phyloP scores from a whole-genome alignment of 2,329 filamentous ascomycete species.

The Akanthomyces lecanii region DNA sequence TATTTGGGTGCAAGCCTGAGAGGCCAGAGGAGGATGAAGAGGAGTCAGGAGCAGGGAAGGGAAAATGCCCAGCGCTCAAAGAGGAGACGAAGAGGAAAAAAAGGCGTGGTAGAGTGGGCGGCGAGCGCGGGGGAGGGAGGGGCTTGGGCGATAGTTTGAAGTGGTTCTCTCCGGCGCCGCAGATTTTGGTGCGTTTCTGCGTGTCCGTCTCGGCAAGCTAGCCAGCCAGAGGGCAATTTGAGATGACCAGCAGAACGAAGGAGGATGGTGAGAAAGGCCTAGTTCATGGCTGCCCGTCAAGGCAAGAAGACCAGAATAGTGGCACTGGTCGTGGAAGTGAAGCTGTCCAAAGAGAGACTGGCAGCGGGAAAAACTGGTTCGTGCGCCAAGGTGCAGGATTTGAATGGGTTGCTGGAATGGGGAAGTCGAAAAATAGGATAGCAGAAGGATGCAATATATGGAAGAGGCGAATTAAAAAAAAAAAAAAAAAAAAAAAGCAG shows the following conservation, averaged over 20 bases:
- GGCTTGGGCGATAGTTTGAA: conserved; percentile 15
- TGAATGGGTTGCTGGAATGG: neutral
- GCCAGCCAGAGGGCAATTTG: neutral
- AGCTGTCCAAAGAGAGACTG: neutral
- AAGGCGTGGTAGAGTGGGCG: conserved; percentile 7
- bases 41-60: neutral
- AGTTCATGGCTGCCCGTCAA: conserved; percentile 8
- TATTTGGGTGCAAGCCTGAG: neutral
- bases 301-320: neutral
- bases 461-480: neutral
- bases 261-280: neutral
- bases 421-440: neutral
- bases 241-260: neutral
- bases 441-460: neutral
- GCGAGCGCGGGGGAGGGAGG: conserved; percentile 16
- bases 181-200: conserved; percentile 8
- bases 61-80: neutral
- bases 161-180: conserved; percentile 13
- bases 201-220: conserved; percentile 1
- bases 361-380: neutral
- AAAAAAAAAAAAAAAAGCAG: too few relatives aligned
- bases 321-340: neutral
- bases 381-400: neutral
- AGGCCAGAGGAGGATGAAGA: conserved; percentile 18
- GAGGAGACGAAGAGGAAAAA: conserved; percentile 10